Base-by-base conservation (phyloP, 2,329 filamentous ascomycete genomes). In the Alternaria alternata region DNA sequence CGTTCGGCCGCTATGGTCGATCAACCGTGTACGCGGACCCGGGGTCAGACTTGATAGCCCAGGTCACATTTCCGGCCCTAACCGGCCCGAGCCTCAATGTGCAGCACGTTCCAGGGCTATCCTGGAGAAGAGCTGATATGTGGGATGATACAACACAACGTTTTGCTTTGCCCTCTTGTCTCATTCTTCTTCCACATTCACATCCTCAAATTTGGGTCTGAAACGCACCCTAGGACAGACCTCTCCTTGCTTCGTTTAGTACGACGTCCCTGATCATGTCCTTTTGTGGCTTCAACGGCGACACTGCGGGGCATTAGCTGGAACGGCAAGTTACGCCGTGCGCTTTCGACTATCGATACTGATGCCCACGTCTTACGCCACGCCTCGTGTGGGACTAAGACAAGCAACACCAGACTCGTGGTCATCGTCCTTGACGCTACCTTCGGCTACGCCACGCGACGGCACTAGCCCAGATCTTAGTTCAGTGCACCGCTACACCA, bases 11-110 rank as follows among this genome's bases (percentile, higher is more conserved):
- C 69, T 66, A 64, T 66, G 63, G 71, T 70, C 68, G 71, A 74
- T 73, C 70, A 74, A 66, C 70, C 71, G 68, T 69, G 56, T 53
- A 54, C 62, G 55, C 57, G 56, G 52, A 57, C 53, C 62, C 49
- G 56, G 62, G 62, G 59, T 60, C 51, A 54, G 53, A 55, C 46
- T 69, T 65, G 62, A 68, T 63, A 53, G 57, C 51, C 58, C 56
- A 63, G 54, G 57, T 65, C 54, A 58, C 64, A 62, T 65, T 67
- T 62, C 67, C 71, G 71, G 67, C 61, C 72, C 70, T 69, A 69
- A 61, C 68, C 71, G 71, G 70, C 63, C 72, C 72, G 69, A 68
- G 49, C 67, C 70, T 69, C 68, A 68, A 63, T 63, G 64, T 65
- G 58, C 69, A 65, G 67, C 65, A 68, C 61, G 54, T 60, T 63